Base-by-base conservation (phyloP, 768 basidiomycete species). In the Tulasnella sp. region DNA sequence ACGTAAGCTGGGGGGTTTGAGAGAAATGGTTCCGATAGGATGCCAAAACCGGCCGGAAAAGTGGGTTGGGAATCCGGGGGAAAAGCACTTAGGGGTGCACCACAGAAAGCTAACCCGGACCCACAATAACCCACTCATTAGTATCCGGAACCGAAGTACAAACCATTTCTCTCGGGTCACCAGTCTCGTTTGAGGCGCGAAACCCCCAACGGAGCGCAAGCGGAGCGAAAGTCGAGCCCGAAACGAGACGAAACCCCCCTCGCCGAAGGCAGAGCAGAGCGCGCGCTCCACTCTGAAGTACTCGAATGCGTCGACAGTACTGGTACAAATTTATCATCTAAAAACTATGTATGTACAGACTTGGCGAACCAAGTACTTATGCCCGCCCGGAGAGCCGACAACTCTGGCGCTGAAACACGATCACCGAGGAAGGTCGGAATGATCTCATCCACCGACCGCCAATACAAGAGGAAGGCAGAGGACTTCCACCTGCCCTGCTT, bases 401-500 rank as follows among this genome's bases (percentile, higher is more conserved):
- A 19, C 34, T 68, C 31, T 5, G 27, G 6, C 0, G 9, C 10
- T 14, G 27, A 68, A 19, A 68, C 62, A 7, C 62, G 62, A 12
- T 68, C 62, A 27, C 62, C 18, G 6, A 80, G 34, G 16, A 52
- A 75, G 12, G 58, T 39, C 5, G 75, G 58, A 31, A 80, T 76
- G 19, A 80, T 77, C 21, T 75, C 48, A 7, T 80, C 75, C 3
- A 80, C 36, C 2, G 80, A 80, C 24, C 80, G n/a, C 52, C 42
- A 71, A 68, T 81, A 81, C 18, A 46, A 7, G 21, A 80, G 24
- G 48, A 81, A 81, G 0, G 42, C 44, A 3, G 44, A 44, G 44
- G 44, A 44, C 16, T 44, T 42, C 81, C 82, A 82, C 3, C 82
- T 40, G 9, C 81, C 82, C n/a, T 75, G 76, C 44, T 40, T 34